phyloP scores from a whole-genome alignment of 179 eudicot genomes.

The Beta lomatogona region DNA sequence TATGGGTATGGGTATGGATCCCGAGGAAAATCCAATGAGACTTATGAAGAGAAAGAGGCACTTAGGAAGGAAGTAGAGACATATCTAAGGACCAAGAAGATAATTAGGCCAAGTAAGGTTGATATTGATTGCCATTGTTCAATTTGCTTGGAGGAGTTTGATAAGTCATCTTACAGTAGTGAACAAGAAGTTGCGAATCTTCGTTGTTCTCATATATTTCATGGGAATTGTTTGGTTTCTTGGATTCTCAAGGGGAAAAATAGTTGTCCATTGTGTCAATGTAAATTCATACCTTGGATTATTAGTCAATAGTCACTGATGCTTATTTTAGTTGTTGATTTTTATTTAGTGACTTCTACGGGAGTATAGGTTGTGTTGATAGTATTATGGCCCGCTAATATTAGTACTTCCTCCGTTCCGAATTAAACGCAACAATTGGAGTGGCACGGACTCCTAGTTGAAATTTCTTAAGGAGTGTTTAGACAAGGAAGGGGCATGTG shows the following conservation, averaged over 20 bases:
- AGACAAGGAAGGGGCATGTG: too few relatives aligned
- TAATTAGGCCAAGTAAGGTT: background rate
- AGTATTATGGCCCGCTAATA: too few relatives aligned
- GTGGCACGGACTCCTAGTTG: too few relatives aligned
- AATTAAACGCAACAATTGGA: too few relatives aligned
- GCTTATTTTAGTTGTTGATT: too few relatives aligned
- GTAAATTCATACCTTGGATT: background rate
- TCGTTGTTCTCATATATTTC: slow-evolving; percentile 3
- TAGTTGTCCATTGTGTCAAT: background rate
- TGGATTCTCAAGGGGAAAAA: background rate
- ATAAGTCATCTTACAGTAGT: background rate
- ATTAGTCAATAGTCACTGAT: background rate
- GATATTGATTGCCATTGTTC: background rate
- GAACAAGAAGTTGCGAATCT: background rate
- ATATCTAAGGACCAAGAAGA: background rate
- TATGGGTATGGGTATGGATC: background rate
- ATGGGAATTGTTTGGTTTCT: background rate
- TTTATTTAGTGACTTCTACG: too few relatives aligned
- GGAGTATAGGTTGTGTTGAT: too few relatives aligned
- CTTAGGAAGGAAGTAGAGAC: background rate
- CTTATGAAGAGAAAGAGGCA: background rate
- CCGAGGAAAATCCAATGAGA: too few relatives aligned
- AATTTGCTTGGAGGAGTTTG: slow-evolving; percentile 12
- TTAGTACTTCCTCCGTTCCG: too few relatives aligned
- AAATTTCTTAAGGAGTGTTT: too few relatives aligned